Evolutionary conservation across 2,329 filamentous ascomycete genomes (phyloP).

Genomic region (Elsinoe ampelina): DNA sequence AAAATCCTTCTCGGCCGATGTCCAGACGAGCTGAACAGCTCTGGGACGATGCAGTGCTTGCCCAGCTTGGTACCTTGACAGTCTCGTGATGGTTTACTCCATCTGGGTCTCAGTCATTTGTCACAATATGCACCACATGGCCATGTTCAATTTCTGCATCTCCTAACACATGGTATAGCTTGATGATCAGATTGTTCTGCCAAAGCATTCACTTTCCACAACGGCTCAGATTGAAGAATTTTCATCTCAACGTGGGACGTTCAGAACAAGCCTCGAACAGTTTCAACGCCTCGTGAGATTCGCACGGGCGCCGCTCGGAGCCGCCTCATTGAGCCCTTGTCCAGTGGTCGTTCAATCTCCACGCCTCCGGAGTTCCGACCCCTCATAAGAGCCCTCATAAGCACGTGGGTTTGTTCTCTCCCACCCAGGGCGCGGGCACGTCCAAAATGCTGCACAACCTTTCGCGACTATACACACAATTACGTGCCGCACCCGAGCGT

Average conservation of each 20-base stretch:
- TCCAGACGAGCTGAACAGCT: neutral
- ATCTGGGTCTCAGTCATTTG: neutral
- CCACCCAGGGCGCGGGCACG: neutral
- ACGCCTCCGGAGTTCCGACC: neutral
- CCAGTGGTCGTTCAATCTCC: neutral
- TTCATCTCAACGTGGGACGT: constrained; percentile 5
- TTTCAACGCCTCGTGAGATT: constrained; percentile 10
- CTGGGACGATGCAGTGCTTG: neutral
- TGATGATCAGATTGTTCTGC: neutral
- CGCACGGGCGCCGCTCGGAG: neutral
- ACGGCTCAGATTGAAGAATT: neutral
- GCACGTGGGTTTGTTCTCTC: neutral
- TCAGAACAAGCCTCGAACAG: constrained; percentile 8
- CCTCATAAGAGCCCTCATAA: neutral
- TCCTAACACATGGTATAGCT: neutral
- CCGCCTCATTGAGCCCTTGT: neutral
- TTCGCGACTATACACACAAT: neutral
- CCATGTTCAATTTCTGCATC: neutral
- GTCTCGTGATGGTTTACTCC: constrained; percentile 2
- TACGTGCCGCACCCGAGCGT: constrained; percentile 1
- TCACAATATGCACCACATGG: neutral
- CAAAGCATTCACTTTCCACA: neutral
- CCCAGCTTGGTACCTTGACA: neutral
- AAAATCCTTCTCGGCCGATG: neutral
- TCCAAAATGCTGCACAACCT: neutral